Base-by-base conservation (phyloP, 768 basidiomycete genomes). In the Lentinula boryana region DNA sequence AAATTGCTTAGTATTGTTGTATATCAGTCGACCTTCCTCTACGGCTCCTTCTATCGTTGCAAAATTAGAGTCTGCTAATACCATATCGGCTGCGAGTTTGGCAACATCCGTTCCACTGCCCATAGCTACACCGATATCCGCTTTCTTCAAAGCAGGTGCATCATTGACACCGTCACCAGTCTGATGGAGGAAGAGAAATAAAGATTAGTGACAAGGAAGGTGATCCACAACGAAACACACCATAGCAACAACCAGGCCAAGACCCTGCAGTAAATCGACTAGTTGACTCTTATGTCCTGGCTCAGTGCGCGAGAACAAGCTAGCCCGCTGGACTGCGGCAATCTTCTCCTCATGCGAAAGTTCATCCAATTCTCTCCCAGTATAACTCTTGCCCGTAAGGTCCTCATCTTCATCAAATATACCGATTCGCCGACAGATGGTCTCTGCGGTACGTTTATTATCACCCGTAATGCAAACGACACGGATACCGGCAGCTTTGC, bases 1-100 rank as follows among this genome's bases (percentile, higher is more conserved):
- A 75, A 99, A 99, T 72, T 98, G 96, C 77, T 99, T 99, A 49
- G 95, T 98, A 76, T 99, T 99, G 77, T 98, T 98, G 75, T 98
- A 98, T 69, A 98, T 99, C 61, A 96, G 81, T 74, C 96, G 80
- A 67, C 96, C 96, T 76, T 99, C 96, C 73, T 98, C 96, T 49
- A 99, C 95, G 7, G 96, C 96, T 66, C 86, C 80, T 72, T 97
- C 95, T 74, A 99, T 98, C 6, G 95, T 95, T 10, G 94, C 88
- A 74, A 99, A 99, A 78, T 98, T 98, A 52, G 95, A 95, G 72
- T 96, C 95, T 5, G 93, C 91, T 55, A 95, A 84, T 33, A 99
- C 95, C 94, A 99, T 96, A 73, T 99, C 96, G 7, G 96, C 93
- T 4, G 96, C 97, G 62, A 97, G 78, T 75, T 98, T 98, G 63